Percentiles rank a stretch among this genome's conserved stretches.
These are phyloP conservation scores for Stephanocyclus meneghinianus DNA, from an alignment of 352 stramenopile genomes.

Conservation along the genomic window DNA sequence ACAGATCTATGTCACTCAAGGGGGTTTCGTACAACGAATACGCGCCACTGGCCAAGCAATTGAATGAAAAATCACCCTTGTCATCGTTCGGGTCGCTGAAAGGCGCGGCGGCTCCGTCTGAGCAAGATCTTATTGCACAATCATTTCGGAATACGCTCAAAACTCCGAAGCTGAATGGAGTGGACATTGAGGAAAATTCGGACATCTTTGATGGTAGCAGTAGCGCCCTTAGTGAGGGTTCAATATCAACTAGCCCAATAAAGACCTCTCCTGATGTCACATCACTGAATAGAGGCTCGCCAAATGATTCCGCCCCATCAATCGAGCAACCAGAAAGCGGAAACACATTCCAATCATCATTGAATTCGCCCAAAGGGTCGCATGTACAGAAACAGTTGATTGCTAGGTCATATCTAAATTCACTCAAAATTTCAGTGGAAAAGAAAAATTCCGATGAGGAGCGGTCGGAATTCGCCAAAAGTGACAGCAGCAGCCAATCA, in stretches of 20 bases:
- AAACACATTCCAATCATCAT: background rate
- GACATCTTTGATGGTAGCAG: background rate
- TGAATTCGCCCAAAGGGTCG: background rate
- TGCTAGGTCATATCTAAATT: background rate
- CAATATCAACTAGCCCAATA: background rate
- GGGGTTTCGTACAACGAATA: too few species aligned
- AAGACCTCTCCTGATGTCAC: background rate
- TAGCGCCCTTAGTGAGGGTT: background rate
- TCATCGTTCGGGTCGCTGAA: background rate
- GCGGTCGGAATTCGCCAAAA: background rate
- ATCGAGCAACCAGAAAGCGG: background rate
- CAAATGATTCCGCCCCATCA: background rate
- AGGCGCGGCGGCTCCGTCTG: background rate
- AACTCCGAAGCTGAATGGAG: background rate
- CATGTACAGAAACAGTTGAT: background rate
- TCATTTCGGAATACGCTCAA: constrained; percentile 14
- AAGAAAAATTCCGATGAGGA: background rate
- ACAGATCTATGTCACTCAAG: too few species aligned
- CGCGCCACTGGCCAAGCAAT: too few species aligned
- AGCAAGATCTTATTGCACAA: background rate
- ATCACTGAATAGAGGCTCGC: background rate
- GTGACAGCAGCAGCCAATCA: too few species aligned
- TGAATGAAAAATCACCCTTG: background rate
- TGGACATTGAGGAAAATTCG: too few species aligned
- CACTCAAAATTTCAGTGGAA: background rate